phyloP scores from a whole-genome alignment of 1,284 basidiomycete species.

The Papiliotrema flavescens region DNA sequence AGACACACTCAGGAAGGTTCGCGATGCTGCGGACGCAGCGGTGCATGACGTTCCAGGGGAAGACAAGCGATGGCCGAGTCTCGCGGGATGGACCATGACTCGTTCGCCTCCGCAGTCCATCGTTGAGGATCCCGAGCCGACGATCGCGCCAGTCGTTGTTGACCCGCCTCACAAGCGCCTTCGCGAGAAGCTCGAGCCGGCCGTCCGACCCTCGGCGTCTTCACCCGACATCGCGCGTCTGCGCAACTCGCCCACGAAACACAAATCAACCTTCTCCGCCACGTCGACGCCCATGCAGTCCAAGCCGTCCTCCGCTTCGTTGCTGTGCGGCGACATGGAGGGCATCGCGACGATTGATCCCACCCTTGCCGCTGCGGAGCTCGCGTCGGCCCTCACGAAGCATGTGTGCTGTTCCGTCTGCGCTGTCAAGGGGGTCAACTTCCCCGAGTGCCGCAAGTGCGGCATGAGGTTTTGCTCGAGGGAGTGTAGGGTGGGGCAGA shows the following conservation, averaged over 20 bases:
- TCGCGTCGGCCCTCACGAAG: constrained; percentile 37
- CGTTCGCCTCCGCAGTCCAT: background rate
- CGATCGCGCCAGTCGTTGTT: background rate
- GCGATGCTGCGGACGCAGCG: background rate
- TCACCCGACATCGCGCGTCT: constrained; percentile 21
- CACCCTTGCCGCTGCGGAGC: constrained; percentile 35
- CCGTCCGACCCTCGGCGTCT: constrained; percentile 27
- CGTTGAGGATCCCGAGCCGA: background rate
- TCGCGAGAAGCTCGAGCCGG: background rate
- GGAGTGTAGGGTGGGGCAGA: constrained; percentile 33
- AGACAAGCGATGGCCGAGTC: constrained; percentile 5
- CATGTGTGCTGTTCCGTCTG: constrained; percentile 41
- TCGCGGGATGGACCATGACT: constrained; percentile 6
- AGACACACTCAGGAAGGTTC: background rate
- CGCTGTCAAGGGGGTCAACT: constrained; percentile 37
- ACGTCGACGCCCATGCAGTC: constrained; percentile 3
- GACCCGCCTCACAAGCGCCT: background rate
- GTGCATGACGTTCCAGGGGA: background rate
- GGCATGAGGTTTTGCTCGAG: constrained; percentile 42
- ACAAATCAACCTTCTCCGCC: background rate
- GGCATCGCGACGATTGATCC: constrained; percentile 35
- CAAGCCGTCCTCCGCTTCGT: background rate
- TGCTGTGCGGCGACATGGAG: constrained; percentile 9
- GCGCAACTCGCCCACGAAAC: background rate
- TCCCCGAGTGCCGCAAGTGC: constrained; percentile 44